phyloP scores from a whole-genome alignment of 2,329 filamentous ascomycete genomes.

The Sporothrix inflata region DNA sequence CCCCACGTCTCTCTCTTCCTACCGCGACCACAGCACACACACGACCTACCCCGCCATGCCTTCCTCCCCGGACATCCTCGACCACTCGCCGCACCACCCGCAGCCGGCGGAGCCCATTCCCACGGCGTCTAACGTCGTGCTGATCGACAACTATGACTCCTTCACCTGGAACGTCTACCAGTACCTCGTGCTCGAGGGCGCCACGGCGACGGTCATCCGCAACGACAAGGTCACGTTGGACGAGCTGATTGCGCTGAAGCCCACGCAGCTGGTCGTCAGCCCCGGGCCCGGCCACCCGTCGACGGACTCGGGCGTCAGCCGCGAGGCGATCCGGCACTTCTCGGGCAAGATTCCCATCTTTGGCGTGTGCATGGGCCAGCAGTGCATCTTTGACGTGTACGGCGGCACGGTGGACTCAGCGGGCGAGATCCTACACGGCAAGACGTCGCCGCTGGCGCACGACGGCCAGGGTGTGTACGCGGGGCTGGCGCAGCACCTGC shows the following conservation, averaged over 20 bases:
- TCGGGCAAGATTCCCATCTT: constrained; percentile 92
- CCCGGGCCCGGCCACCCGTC: constrained; percentile 92
- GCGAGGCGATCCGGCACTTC: constrained; percentile 88
- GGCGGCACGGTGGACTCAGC: constrained; percentile 90
- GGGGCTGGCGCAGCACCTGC: constrained; percentile 76
- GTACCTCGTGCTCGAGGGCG: constrained; percentile 94
- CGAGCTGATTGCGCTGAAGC: constrained; percentile 78
- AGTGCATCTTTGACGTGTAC: constrained; percentile 95
- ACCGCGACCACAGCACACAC: neutral
- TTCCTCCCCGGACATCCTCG: constrained; percentile 55
- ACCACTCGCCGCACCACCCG: constrained; percentile 87
- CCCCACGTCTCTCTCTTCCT: neutral
- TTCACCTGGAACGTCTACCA: constrained; percentile 99
- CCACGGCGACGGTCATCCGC: constrained; percentile 83
- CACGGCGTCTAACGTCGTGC: constrained; percentile 84
- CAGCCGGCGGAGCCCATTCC: constrained; percentile 71
- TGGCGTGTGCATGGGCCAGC: constrained; percentile 99
- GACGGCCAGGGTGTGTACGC: constrained; percentile 91
- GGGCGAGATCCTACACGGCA: constrained; percentile 95
- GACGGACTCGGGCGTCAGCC: constrained; percentile 90
- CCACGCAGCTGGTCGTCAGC: constrained; percentile 92
- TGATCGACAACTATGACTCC: constrained; percentile 99
- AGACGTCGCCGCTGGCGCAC: constrained; percentile 88
- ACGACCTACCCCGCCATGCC: constrained; percentile 48
- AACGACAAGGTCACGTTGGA: constrained; percentile 91